These are phyloP conservation scores for Macrophomina phaseolina DNA, from an alignment of 2,329 filamentous ascomycete species.

Conservation along the genomic window DNA sequence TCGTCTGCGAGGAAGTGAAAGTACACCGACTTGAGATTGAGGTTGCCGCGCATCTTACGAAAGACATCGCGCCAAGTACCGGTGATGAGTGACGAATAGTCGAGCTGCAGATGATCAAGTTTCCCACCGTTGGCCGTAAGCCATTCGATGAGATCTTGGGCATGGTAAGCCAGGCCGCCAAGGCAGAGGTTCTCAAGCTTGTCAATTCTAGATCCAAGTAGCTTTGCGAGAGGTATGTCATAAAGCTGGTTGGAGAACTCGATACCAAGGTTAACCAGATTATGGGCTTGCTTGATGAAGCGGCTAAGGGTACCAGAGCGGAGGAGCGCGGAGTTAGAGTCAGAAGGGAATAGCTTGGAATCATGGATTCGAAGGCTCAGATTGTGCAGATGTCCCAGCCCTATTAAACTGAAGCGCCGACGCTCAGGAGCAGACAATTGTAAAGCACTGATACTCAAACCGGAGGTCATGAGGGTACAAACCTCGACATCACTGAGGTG, in stretches of 20 bases:
- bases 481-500: slow-evolving; percentile 2
- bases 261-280: background rate
- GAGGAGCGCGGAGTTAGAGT: background rate
- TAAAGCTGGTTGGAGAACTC: slow-evolving; percentile 6
- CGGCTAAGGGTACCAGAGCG: slow-evolving; percentile 5
- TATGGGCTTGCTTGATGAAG: slow-evolving; percentile 1
- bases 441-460: slow-evolving; percentile 1
- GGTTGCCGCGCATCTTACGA: slow-evolving; percentile 12
- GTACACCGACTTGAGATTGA: slow-evolving; percentile 12
- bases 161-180: slow-evolving; percentile 5
- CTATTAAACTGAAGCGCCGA: background rate
- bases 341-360: slow-evolving; percentile 3
- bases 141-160: slow-evolving; percentile 10
- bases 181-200: slow-evolving; percentile 16
- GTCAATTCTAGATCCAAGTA: slow-evolving; percentile 12
- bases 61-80: slow-evolving; percentile 17
- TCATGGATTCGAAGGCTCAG: slow-evolving; percentile 8
- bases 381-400: slow-evolving; percentile 4
- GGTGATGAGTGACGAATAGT: slow-evolving; percentile 9
- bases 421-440: slow-evolving; percentile 7
- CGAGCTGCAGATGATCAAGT: slow-evolving; percentile 12
- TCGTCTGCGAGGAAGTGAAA: slow-evolving; percentile 15
- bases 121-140: slow-evolving; percentile 3
- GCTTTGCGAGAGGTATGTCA: background rate
- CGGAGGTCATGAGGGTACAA: background rate